Conservation (phyloP, 2,329 filamentous ascomycete species). For the Pyrenophora teres region DNA sequence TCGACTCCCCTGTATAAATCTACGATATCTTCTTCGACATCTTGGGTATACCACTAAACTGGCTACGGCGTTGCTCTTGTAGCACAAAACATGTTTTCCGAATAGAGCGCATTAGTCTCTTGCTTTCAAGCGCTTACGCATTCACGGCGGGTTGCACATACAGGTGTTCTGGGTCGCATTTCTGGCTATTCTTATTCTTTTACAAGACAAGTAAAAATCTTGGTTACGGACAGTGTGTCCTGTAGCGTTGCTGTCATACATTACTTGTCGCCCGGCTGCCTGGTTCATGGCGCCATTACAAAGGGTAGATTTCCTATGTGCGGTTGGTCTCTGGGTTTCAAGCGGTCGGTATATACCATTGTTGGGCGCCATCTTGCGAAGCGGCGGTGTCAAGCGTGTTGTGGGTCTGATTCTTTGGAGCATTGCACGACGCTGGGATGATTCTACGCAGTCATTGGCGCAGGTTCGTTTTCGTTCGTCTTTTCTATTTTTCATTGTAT, state of each 20-base stretch:
- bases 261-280: constrained; percentile 38
- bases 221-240: constrained; percentile 43
- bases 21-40: constrained; percentile 49
- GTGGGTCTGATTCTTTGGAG: constrained; percentile 39
- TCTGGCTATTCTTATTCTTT: constrained; percentile 40
- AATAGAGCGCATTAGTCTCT: constrained; percentile 48
- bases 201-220: constrained; percentile 44
- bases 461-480: constrained; percentile 29
- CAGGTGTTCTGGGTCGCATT: constrained; percentile 47
- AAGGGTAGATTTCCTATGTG: constrained; percentile 51
- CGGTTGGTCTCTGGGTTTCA: constrained; percentile 38
- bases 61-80: constrained; percentile 50
- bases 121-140: constrained; percentile 47
- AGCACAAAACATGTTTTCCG: constrained; percentile 43
- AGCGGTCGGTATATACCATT: constrained; percentile 50
- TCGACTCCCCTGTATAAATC: constrained; percentile 52
- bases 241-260: constrained; percentile 41
- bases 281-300: constrained; percentile 30
- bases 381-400: constrained; percentile 44
- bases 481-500: constrained; percentile 37
- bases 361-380: constrained; percentile 46
- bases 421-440: constrained; percentile 50
- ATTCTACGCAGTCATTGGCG: constrained; percentile 44
- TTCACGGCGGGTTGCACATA: constrained; percentile 48
- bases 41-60: constrained; percentile 48